A percentile compares a stretch with the other conserved stretches of the same genome.
Evolutionary conservation across 495 filamentous ascomycete species (phyloP).

Genomic region (Hypoxylon lenormandii): DNA sequence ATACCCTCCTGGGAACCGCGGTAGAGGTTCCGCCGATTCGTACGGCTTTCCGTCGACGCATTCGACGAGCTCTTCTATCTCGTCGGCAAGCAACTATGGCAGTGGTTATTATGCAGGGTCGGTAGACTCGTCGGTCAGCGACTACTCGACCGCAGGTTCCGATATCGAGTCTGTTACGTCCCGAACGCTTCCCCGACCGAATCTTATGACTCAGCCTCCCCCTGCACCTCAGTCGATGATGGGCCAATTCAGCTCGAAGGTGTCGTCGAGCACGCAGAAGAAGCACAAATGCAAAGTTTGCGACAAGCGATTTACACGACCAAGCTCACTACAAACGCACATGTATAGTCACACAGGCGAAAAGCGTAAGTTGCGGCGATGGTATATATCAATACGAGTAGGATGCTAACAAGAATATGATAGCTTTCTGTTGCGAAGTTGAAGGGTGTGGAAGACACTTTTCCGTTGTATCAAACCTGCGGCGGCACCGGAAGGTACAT

Average conservation of each 20-base stretch:
- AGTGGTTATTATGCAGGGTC: slow-evolving; percentile 85
- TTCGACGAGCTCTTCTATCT: slow-evolving; percentile 94
- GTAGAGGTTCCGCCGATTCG: slow-evolving; percentile 82
- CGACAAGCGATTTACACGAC: slow-evolving; percentile 97
- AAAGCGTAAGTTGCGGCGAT: slow-evolving; percentile 81
- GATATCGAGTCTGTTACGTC: slow-evolving; percentile 81
- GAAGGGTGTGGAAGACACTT: slow-evolving; percentile 96
- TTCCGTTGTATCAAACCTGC: slow-evolving; percentile 95
- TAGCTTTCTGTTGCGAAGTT: slow-evolving; percentile 93
- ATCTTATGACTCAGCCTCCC: slow-evolving; percentile 73
- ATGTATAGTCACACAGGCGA: slow-evolving; percentile 99
- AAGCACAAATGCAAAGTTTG: slow-evolving; percentile 99
- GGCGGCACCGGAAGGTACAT: slow-evolving; percentile 96
- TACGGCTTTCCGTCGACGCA: slow-evolving; percentile 93
- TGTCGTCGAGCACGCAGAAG: slow-evolving; percentile 95
- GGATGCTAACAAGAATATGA: slow-evolving; percentile 53
- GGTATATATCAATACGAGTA: neutral
- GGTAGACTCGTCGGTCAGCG: slow-evolving; percentile 89
- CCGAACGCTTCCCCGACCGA: slow-evolving; percentile 83
- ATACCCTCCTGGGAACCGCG: slow-evolving; percentile 73
- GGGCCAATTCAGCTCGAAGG: slow-evolving; percentile 97
- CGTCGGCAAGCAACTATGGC: slow-evolving; percentile 74
- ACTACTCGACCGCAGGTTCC: slow-evolving; percentile 92
- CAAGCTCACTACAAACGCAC: slow-evolving; percentile 95
- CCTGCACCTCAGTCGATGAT: slow-evolving; percentile 97